A percentile compares a stretch with the other conserved stretches of the same genome.
Evolutionary conservation across 73 alveolate species (phyloP).

Genomic region (Strombidium stylifer): DNA sequence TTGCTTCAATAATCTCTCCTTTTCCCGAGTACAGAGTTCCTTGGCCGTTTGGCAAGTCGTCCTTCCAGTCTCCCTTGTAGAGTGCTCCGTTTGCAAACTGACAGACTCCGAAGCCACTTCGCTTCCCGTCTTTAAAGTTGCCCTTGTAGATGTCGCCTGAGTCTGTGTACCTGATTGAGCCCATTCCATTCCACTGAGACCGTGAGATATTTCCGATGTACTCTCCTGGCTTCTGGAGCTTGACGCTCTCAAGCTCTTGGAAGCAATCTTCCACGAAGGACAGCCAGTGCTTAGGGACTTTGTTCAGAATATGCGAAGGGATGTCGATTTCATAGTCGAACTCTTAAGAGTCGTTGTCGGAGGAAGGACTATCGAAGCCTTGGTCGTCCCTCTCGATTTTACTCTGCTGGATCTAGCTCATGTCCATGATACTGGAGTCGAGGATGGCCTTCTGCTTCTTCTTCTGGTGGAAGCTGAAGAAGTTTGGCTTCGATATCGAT

Average conservation of each 20-base stretch:
- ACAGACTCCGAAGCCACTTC: constrained; percentile 66
- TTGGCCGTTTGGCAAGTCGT: constrained; percentile 32
- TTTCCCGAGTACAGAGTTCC: constrained; percentile 20
- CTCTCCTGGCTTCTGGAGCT: constrained; percentile 31
- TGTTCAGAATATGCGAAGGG: constrained; percentile 5
- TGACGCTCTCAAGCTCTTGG: neutral
- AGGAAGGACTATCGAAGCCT: neutral
- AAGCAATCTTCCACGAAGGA: constrained; percentile 25
- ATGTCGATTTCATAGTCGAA: neutral
- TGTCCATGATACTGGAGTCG: neutral
- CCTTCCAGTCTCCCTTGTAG: constrained; percentile 43
- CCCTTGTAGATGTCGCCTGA: constrained; percentile 76
- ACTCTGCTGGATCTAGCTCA: neutral
- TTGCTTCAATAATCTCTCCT: constrained; percentile 40
- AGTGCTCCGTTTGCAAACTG: constrained; percentile 22
- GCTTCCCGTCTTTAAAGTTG: constrained; percentile 49
- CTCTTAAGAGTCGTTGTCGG: neutral
- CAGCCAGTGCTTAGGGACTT: constrained; percentile 34
- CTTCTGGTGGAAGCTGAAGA: neutral
- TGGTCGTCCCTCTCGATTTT: neutral
- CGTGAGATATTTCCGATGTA: constrained; percentile 72
- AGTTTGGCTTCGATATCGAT: too few relatives aligned
- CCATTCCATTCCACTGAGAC: constrained; percentile 73
- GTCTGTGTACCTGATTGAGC: constrained; percentile 56
- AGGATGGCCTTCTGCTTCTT: neutral